Percentiles rank a stretch among this genome's conserved stretches.
Conservation (phyloP, 2,329 filamentous ascomycete genomes). For the Immersiporthe knoxdaviesiana region DNA sequence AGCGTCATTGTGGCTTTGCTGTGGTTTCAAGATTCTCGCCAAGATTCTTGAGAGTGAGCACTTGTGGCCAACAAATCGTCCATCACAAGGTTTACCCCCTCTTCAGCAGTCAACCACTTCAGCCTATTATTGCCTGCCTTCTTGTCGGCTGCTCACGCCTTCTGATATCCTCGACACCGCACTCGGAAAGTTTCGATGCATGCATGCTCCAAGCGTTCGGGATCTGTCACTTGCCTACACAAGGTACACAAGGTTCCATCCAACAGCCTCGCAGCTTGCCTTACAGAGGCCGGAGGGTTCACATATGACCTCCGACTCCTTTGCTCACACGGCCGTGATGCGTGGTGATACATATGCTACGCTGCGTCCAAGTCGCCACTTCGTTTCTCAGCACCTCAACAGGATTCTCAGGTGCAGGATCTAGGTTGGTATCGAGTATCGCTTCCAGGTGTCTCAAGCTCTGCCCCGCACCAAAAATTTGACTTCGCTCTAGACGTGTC, state of each 20-base stretch:
- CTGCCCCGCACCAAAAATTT: background rate
- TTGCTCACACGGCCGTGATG: background rate
- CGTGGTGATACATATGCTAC: background rate
- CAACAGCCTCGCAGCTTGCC: background rate
- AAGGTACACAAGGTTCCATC: background rate
- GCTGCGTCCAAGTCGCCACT: background rate
- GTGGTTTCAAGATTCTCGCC: background rate
- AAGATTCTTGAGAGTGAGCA: background rate
- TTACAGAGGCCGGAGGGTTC: background rate
- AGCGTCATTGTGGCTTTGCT: background rate
- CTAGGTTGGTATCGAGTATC: too few relatives aligned
- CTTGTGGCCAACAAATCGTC: background rate
- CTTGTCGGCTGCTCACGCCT: background rate
- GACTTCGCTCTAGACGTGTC: background rate
- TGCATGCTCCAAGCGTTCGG: background rate
- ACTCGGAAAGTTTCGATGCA: background rate
- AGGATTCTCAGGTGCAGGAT: background rate
- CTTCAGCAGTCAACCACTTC: background rate
- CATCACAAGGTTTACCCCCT: background rate
- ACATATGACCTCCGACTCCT: background rate
- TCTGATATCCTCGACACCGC: background rate
- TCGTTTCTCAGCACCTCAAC: background rate
- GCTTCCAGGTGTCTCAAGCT: background rate
- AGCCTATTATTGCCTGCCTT: background rate
- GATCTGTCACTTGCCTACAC: background rate